Conservation (phyloP, 1,284 basidiomycete species). For the Lentinula novae-zelandiae region DNA sequence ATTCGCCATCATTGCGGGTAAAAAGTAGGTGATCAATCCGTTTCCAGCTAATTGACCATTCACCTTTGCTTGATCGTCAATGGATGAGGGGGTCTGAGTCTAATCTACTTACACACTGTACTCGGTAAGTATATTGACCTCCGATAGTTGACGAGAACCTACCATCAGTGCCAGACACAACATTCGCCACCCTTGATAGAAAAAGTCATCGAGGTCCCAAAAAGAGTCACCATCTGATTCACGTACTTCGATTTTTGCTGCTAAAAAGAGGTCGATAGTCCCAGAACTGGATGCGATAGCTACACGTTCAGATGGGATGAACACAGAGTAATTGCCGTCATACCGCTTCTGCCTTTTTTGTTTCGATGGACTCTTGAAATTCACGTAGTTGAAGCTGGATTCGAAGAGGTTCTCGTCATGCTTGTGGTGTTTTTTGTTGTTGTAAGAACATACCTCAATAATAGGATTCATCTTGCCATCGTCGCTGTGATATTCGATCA, state of each 20-base stretch:
- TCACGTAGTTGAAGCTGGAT: constrained; percentile 23
- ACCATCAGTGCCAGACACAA: constrained; percentile 22
- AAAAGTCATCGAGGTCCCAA: neutral
- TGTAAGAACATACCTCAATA: constrained; percentile 19
- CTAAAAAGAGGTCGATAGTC: constrained; percentile 22
- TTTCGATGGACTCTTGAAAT: constrained; percentile 21
- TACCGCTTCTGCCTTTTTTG: constrained; percentile 20
- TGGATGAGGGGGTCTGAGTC: neutral
- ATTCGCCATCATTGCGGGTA: constrained; percentile 24
- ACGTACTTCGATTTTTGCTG: constrained; percentile 18
- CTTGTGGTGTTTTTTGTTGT: no score
- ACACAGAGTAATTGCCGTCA: neutral
- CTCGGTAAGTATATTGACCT: neutral
- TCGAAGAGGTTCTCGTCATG: neutral
- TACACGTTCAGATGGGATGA: neutral
- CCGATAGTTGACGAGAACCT: neutral
- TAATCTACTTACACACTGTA: constrained; percentile 15
- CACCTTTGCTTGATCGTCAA: constrained; percentile 7
- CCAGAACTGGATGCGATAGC: constrained; percentile 19
- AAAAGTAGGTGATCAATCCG: constrained; percentile 26
- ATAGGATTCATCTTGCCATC: constrained; percentile 24
- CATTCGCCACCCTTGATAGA: constrained; percentile 20
- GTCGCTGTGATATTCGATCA: constrained; percentile 24
- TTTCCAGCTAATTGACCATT: constrained; percentile 28
- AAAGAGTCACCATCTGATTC: no score